phyloP scores from a whole-genome alignment of 1,284 basidiomycete species.

The Marasmius sp. region DNA sequence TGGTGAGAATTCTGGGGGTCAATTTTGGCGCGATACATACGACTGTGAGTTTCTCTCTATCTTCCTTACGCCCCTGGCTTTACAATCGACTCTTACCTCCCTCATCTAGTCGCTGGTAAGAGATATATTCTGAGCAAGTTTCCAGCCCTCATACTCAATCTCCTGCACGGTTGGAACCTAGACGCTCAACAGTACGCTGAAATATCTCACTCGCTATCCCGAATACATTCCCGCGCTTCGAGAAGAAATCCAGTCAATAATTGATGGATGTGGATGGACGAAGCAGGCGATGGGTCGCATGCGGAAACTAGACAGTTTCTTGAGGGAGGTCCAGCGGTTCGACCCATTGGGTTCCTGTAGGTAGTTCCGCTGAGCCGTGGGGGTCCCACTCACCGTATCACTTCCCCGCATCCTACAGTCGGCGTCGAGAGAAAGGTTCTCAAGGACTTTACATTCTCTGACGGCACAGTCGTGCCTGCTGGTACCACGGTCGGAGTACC shows the following conservation, averaged over 20 bases:
- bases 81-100: not conserved
- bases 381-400: not conserved
- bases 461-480: constrained; percentile 25
- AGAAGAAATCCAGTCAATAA: constrained; percentile 31
- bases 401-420: constrained; percentile 10
- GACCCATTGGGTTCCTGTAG: constrained; percentile 12
- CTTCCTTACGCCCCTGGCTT: not conserved
- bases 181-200: constrained; percentile 25
- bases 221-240: constrained; percentile 32
- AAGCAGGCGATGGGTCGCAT: constrained; percentile 32
- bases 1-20: constrained; percentile 14
- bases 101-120: not conserved
- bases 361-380: not conserved
- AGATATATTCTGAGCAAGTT: not conserved
- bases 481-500: constrained; percentile 16
- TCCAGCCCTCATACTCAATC: constrained; percentile 1
- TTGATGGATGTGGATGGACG: constrained; percentile 35
- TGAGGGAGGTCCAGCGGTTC: constrained; percentile 32
- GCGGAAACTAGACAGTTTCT: constrained; percentile 38
- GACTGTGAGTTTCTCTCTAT: not conserved
- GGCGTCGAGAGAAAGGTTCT: constrained; percentile 19
- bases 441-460: constrained; percentile 24
- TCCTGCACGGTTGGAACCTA: not conserved
- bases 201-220: constrained; percentile 26
- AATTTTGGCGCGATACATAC: constrained; percentile 22